Evolutionary conservation across 805 yeast species (phyloP).

Genomic region (Kurtzmaniella fragi): DNA sequence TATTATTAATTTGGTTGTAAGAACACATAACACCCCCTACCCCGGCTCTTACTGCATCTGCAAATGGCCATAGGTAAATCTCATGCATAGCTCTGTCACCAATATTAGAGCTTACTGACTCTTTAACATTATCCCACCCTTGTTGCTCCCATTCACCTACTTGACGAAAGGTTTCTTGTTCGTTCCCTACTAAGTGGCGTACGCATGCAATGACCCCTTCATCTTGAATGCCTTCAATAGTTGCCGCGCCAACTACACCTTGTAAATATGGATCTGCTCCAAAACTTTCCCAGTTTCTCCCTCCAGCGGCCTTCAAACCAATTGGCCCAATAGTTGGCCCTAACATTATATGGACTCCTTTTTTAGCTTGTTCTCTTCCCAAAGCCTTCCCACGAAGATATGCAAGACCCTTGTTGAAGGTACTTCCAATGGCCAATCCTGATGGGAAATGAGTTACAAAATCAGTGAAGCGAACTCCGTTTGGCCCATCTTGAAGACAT

Average conservation of each 20-base stretch:
- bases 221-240: slow-evolving; percentile 52
- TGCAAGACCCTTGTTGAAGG: slow-evolving; percentile 50
- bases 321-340: slow-evolving; percentile 61
- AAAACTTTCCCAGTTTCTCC: slow-evolving; percentile 62
- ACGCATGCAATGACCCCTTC: slow-evolving; percentile 55
- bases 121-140: slow-evolving; percentile 36
- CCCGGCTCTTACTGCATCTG: slow-evolving; percentile 56
- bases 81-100: slow-evolving; percentile 63
- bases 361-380: slow-evolving; percentile 49
- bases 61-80: slow-evolving; percentile 61
- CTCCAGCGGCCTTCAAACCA: slow-evolving; percentile 59
- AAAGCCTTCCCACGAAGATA: slow-evolving; percentile 51
- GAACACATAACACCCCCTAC: slow-evolving; percentile 61
- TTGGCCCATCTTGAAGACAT: slow-evolving; percentile 61
- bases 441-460: slow-evolving; percentile 54
- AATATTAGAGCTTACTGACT: slow-evolving; percentile 47
- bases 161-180: slow-evolving; percentile 58
- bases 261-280: slow-evolving; percentile 59
- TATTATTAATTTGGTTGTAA: slow-evolving; percentile 51
- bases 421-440: slow-evolving; percentile 54
- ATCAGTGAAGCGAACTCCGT: slow-evolving; percentile 56
- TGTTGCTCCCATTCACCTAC: slow-evolving; percentile 42
- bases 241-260: slow-evolving; percentile 49
- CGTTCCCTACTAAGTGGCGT: slow-evolving; percentile 57
- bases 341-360: slow-evolving; percentile 51